Evolutionary conservation across 305 asterid genomes (phyloP).

Genomic region (Fraxinus sp.): DNA sequence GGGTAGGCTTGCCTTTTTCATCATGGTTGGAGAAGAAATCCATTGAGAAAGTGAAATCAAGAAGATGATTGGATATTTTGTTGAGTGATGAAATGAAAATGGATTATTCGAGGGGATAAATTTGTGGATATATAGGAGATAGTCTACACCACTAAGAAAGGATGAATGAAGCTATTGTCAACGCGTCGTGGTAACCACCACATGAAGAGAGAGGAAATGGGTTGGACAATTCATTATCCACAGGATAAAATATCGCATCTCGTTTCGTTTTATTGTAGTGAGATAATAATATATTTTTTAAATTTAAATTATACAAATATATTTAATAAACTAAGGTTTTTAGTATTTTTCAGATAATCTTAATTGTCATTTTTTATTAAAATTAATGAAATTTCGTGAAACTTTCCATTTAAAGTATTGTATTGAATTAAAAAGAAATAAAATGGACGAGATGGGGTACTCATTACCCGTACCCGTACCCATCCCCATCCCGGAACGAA

Average conservation of each 20-base stretch:
- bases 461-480: no score
- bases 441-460: no score
- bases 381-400: no score
- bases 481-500: no score
- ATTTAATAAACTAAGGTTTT: no score
- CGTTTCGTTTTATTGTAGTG: no score
- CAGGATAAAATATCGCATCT: not conserved
- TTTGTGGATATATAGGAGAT: not conserved
- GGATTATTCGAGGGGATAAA: not conserved
- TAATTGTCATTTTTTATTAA: no score
- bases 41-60: not conserved
- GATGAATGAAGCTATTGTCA: not conserved
- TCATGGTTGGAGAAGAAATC: constrained; percentile 3
- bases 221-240: not conserved
- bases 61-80: not conserved
- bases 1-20: not conserved
- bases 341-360: no score
- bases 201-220: not conserved
- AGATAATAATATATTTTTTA: no score
- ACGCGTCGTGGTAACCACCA: not conserved
- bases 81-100: not conserved
- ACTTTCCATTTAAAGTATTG: no score
- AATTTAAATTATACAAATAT: no score
- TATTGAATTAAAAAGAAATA: no score
- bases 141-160: not conserved